Evolutionary conservation across 169 alveolate genomes (phyloP).

Genomic region (Cyclospora cayetanensis): DNA sequence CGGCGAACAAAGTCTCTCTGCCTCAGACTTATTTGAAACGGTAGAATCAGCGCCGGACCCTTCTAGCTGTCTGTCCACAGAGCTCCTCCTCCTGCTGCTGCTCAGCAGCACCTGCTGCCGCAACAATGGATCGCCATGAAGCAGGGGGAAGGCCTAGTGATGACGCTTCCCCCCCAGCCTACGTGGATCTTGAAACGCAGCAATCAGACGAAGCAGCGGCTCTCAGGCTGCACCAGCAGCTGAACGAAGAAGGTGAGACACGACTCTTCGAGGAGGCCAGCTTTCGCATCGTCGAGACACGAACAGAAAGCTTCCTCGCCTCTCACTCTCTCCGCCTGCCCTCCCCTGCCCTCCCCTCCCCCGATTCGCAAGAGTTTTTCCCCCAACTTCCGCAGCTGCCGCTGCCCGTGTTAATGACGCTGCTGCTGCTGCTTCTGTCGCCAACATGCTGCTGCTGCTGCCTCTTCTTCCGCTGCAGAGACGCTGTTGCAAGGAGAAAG

Average conservation of each 20-base stretch:
- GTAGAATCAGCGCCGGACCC: too few relatives aligned
- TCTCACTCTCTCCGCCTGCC: too few relatives aligned
- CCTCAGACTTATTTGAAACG: too few relatives aligned
- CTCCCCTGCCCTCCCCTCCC: too few relatives aligned
- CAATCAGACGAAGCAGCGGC: background rate
- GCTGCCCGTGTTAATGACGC: background rate
- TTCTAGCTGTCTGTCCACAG: too few relatives aligned
- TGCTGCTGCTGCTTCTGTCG: background rate
- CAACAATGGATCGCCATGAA: background rate
- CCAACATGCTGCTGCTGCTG: background rate
- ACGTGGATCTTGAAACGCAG: background rate
- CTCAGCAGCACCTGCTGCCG: background rate
- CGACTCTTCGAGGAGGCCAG: too few relatives aligned
- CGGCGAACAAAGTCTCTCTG: too few relatives aligned
- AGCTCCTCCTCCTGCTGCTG: background rate
- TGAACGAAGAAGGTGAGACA: background rate
- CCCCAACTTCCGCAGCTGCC: too few relatives aligned
- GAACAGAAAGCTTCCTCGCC: too few relatives aligned
- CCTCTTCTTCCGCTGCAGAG: background rate
- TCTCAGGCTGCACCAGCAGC: background rate
- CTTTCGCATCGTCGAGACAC: too few relatives aligned
- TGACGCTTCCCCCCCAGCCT: background rate
- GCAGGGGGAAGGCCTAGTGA: background rate
- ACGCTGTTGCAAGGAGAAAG: background rate
- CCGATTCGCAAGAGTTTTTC: too few relatives aligned